phyloP scores from a whole-genome alignment of 257 asterid species.

The Craterostigma plantagineum region DNA sequence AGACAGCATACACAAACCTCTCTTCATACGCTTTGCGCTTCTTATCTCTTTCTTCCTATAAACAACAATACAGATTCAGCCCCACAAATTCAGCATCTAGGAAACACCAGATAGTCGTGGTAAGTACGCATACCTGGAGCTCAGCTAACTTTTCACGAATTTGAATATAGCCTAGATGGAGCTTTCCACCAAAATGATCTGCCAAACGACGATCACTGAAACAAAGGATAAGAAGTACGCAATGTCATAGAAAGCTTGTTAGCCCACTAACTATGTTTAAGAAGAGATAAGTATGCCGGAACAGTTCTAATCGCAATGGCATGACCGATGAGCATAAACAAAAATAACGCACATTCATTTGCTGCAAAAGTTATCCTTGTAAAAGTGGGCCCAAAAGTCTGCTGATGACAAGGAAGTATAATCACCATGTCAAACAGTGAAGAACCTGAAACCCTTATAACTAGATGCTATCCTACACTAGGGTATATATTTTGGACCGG shows the following conservation, averaged over 20 bases:
- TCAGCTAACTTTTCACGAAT: constrained; percentile 94
- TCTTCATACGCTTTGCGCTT: constrained; percentile 68
- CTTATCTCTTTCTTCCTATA: constrained; percentile 72
- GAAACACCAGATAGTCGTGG: constrained; percentile 5
- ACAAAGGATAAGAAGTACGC: constrained; percentile 9
- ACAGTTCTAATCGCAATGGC: constrained; percentile 28
- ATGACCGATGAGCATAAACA: constrained; percentile 33
- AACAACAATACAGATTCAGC: constrained; percentile 10
- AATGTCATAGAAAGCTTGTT: constrained; percentile 7
- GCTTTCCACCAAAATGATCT: constrained; percentile 99
- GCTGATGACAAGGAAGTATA: constrained; percentile 95
- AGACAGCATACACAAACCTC: constrained; percentile 24
- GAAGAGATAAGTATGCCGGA: constrained; percentile 8
- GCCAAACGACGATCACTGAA: constrained; percentile 99
- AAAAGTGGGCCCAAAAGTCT: constrained; percentile 99
- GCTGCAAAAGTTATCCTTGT: constrained; percentile 98
- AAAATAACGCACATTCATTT: constrained; percentile 96
- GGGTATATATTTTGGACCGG: constrained; percentile 6
- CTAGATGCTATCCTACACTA: constrained; percentile 16
- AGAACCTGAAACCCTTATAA: constrained; percentile 31
- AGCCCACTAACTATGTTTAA: constrained; percentile 1
- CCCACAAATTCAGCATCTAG: constrained; percentile 1
- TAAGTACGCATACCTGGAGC: constrained; percentile 57
- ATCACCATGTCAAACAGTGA: constrained; percentile 61
- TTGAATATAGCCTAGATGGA: constrained; percentile 91